phyloP scores from a whole-genome alignment of 345 rosid genomes.

The Excoecaria cochinchinensis region DNA sequence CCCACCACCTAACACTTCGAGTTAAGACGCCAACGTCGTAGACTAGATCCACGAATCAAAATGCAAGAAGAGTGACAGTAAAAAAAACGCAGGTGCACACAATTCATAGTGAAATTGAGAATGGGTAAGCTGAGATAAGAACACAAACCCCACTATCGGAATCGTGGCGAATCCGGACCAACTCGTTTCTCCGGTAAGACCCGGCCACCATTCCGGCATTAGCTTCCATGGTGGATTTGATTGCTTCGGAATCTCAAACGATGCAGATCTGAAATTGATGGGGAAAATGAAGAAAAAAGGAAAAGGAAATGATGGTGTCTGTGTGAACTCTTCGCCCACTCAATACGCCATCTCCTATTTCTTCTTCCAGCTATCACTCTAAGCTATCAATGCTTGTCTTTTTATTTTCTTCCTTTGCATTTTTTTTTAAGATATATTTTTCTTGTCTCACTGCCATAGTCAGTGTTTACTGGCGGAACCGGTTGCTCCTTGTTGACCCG shows the following conservation, averaged over 20 bases:
- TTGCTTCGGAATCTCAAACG: background rate
- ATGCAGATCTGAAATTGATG: conserved; percentile 5
- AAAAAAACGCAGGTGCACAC: background rate
- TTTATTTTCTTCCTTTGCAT: conserved; percentile 22
- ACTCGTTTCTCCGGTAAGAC: conserved; percentile 93
- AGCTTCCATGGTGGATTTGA: conserved; percentile 62
- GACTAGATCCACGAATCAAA: background rate
- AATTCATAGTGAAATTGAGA: background rate
- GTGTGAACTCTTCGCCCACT: conserved; percentile 37
- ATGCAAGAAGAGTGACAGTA: background rate
- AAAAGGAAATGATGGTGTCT: conserved; percentile 6
- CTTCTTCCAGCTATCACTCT: background rate
- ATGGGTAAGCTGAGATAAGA: conserved; percentile 11
- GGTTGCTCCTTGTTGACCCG: conserved; percentile 17
- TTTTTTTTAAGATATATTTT: conserved; percentile 2
- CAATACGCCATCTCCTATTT: conserved; percentile 55
- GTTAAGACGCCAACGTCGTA: background rate
- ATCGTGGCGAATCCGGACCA: conserved; percentile 97
- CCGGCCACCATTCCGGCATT: conserved; percentile 97
- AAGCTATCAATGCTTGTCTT: conserved; percentile 20
- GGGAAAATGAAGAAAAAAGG: background rate
- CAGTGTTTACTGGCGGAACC: conserved; percentile 34
- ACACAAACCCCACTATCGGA: conserved; percentile 91
- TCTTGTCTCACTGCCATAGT: background rate
- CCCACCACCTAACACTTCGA: background rate